Base-by-base conservation (phyloP, 352 stramenopile genomes). In the Lagenidium sp. region DNA sequence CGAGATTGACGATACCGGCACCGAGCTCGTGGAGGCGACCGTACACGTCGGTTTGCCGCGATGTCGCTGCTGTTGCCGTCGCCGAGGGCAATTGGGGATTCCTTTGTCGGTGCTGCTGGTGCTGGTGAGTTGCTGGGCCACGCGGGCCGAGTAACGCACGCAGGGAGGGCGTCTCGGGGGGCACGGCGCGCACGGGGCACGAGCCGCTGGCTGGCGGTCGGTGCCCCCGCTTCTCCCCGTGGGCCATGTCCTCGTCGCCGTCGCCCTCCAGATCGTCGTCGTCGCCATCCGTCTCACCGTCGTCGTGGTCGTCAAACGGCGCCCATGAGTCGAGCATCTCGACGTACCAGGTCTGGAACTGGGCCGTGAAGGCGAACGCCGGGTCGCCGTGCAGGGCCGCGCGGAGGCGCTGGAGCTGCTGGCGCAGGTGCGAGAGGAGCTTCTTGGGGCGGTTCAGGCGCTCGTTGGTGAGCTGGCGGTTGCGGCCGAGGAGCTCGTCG, bases 381-480 rank as follows among this genome's bases (percentile, higher is more conserved):
- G 59, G 53, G 23, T 79, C 60, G 23, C 66, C 20, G 45, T 68
- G 64, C 15, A 84, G 39, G 4, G 41, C 35, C 8, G 44, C 30
- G 13, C 22, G 21, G 2, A 62, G 48, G 7, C 53, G 53, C 31
- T 41, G 56, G 16, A 46, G 55, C 41, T 67, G 57, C 26, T 59
- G 47, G 19, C 40, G 50, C 39, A 72, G 63, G 46, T 79, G 72
- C 19, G 63, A 58, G 1, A 89, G 46, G 45, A 91, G 34, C 34
- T 82, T 85, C 44, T 83, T 82, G 22, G 80, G 67, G 6, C 60
- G 63, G 24, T 69, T 50, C 26, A 87, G 56, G 7, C 68, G 60
- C 19, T 82, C 46, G 6, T 63, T 72, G 22, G 68, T 50, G 6
- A 55, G n/a, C 42, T 53, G 45, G 35, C 78, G 55, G 31, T 75